A percentile compares a stretch with the other conserved stretches of the same genome.
phyloP scores from a whole-genome alignment of 1,284 basidiomycete species.

The Microbotryum saponariae region DNA sequence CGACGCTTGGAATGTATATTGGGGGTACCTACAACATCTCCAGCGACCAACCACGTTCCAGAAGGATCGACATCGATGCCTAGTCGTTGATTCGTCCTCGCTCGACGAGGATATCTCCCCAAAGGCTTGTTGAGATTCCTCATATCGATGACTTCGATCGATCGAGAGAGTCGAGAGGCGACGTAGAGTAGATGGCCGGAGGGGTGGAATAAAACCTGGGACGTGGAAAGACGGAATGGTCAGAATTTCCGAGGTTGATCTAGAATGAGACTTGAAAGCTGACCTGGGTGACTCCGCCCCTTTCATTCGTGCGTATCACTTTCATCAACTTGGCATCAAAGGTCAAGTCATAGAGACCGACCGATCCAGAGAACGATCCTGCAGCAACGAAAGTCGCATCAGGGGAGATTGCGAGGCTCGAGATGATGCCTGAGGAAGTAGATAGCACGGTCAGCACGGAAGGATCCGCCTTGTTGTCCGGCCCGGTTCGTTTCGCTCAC shows the following conservation, averaged over 20 bases:
- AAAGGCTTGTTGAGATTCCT: constrained; percentile 52
- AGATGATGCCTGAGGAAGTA: constrained; percentile 61
- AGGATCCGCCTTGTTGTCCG: no score
- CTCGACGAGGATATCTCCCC: constrained; percentile 43
- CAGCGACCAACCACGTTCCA: constrained; percentile 61
- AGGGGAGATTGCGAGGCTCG: constrained; percentile 62
- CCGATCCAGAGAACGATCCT: constrained; percentile 52
- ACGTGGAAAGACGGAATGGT: background rate
- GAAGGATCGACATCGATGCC: constrained; percentile 66
- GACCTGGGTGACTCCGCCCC: constrained; percentile 65
- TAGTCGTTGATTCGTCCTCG: constrained; percentile 26
- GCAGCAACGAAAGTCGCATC: constrained; percentile 62
- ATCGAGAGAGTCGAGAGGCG: constrained; percentile 59
- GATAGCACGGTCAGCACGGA: no score
- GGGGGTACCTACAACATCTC: constrained; percentile 56
- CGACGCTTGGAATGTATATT: constrained; percentile 3
- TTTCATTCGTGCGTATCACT: constrained; percentile 35
- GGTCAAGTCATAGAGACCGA: constrained; percentile 65
- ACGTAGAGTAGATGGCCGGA: constrained; percentile 63
- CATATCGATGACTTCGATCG: constrained; percentile 69
- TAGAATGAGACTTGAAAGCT: constrained; percentile 19
- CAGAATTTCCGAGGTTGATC: constrained; percentile 1
- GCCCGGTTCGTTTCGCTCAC: constrained; percentile 41
- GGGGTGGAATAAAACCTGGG: constrained; percentile 71
- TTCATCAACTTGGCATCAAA: constrained; percentile 40